These are phyloP conservation scores for Solanum megistacrolobum DNA, from an alignment of 257 asterid genomes.

Conservation along the genomic window DNA sequence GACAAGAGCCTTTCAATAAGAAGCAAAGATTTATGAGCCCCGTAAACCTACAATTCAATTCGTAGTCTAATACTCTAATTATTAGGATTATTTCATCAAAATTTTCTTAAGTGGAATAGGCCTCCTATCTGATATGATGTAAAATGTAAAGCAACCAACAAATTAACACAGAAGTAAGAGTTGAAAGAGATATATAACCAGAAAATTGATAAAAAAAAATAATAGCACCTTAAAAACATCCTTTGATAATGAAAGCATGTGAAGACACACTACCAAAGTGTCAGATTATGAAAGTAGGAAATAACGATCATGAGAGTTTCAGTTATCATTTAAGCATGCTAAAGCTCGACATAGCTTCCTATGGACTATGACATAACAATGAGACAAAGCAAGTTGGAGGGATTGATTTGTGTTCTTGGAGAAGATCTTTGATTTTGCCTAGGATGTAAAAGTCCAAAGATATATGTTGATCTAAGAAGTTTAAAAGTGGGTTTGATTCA, in stretches of 20 bases:
- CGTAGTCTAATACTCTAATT: not conserved
- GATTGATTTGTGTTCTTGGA: not conserved
- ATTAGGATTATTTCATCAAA: not conserved
- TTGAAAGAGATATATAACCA: not conserved
- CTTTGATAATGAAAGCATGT: not conserved
- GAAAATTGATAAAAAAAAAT: not conserved
- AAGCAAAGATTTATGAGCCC: not conserved
- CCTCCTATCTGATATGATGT: not conserved
- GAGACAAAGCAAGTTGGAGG: not conserved
- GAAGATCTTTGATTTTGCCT: not conserved
- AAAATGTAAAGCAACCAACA: not conserved
- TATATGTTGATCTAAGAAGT: not conserved
- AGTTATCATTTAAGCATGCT: not conserved
- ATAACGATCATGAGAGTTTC: not conserved
- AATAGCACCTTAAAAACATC: not conserved
- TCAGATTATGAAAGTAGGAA: not conserved
- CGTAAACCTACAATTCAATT: not conserved
- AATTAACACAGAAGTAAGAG: not conserved
- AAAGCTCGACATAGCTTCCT: not conserved
- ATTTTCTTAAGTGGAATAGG: not conserved
- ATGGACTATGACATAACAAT: not conserved
- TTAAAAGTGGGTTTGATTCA: not conserved
- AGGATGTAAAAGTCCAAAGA: not conserved
- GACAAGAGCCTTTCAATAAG: not conserved
- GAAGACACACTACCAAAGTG: not conserved